phyloP scores from a whole-genome alignment of 2,329 filamentous ascomycete genomes.

The Metarhizium brunneum region DNA sequence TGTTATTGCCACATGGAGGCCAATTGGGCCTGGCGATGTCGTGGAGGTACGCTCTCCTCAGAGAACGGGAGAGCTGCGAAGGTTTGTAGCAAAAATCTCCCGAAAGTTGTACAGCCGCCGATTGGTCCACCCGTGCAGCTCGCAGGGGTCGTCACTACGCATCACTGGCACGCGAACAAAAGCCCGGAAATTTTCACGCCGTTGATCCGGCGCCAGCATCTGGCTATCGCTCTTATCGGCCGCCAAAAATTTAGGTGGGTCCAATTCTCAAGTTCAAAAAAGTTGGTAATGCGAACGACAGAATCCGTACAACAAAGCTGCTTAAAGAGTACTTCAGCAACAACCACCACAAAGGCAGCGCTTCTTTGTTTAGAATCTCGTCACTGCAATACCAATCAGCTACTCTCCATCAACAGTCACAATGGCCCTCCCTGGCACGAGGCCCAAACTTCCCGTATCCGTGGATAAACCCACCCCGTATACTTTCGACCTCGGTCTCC shows the following conservation, averaged over 20 bases:
- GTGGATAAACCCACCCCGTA: constrained; percentile 82
- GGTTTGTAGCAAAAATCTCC: constrained; percentile 6
- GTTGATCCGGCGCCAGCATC: constrained; percentile 15
- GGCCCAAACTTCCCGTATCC: constrained; percentile 48
- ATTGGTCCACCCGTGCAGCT: neutral
- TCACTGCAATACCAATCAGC: neutral
- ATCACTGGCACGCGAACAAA: neutral
- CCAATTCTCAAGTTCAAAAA: neutral
- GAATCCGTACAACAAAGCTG: too few species aligned
- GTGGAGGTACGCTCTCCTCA: neutral
- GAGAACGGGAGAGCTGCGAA: neutral
- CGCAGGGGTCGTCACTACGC: neutral
- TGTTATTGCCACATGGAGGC: constrained; percentile 16
- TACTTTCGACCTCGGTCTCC: constrained; percentile 84
- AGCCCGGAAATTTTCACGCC: constrained; percentile 18
- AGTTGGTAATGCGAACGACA: constrained; percentile 5
- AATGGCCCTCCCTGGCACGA: constrained; percentile 28
- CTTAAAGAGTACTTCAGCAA: neutral
- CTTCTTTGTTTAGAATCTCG: neutral
- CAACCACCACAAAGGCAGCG: constrained; percentile 5
- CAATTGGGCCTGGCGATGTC: constrained; percentile 18
- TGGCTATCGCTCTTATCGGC: constrained; percentile 14
- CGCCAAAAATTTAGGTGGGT: neutral
- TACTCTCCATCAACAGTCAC: neutral
- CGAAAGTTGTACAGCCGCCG: neutral